A percentile compares a stretch with the other conserved stretches of the same genome.
These are phyloP conservation scores for Phalaenopsis aphrodite DNA, from an alignment of 106 monocot species.

Conservation along the genomic window DNA sequence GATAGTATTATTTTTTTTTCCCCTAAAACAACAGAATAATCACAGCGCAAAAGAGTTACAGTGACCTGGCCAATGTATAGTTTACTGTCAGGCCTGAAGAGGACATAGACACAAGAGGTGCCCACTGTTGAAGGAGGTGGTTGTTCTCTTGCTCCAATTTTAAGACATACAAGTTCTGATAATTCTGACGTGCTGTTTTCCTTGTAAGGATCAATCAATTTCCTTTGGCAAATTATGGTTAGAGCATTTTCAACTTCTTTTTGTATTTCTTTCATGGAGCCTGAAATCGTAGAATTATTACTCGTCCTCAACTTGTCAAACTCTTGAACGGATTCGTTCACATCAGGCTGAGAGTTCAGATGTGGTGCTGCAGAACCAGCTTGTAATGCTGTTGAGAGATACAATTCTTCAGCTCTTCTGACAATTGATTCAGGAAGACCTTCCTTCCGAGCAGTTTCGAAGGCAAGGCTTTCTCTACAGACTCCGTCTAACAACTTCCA, in stretches of 20 bases:
- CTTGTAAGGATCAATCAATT: slow-evolving; percentile 52
- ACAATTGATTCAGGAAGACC: slow-evolving; percentile 66
- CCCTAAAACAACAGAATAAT: neutral
- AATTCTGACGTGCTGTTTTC: slow-evolving; percentile 38
- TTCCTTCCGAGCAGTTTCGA: slow-evolving; percentile 80
- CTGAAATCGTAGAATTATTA: neutral
- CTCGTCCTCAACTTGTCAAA: neutral
- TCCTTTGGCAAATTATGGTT: slow-evolving; percentile 51
- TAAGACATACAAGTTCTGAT: slow-evolving; percentile 39
- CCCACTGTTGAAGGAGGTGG: slow-evolving; percentile 91
- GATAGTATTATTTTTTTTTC: neutral
- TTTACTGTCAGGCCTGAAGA: slow-evolving; percentile 72
- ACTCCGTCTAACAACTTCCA: slow-evolving; percentile 75
- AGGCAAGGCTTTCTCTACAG: slow-evolving; percentile 92
- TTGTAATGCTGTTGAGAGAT: slow-evolving; percentile 22
- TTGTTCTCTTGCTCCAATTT: slow-evolving; percentile 67
- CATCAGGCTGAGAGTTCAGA: slow-evolving; percentile 3
- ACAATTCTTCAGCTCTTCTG: slow-evolving; percentile 75
- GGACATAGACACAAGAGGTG: slow-evolving; percentile 67
- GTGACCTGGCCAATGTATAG: slow-evolving; percentile 91
- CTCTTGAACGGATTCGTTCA: slow-evolving; percentile 10
- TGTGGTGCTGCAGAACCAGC: neutral
- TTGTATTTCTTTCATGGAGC: slow-evolving; percentile 12
- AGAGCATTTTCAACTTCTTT: slow-evolving; percentile 61
- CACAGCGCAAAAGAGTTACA: neutral